Base-by-base conservation (phyloP, 1,284 basidiomycete genomes). In the Puccinia polysora region DNA sequence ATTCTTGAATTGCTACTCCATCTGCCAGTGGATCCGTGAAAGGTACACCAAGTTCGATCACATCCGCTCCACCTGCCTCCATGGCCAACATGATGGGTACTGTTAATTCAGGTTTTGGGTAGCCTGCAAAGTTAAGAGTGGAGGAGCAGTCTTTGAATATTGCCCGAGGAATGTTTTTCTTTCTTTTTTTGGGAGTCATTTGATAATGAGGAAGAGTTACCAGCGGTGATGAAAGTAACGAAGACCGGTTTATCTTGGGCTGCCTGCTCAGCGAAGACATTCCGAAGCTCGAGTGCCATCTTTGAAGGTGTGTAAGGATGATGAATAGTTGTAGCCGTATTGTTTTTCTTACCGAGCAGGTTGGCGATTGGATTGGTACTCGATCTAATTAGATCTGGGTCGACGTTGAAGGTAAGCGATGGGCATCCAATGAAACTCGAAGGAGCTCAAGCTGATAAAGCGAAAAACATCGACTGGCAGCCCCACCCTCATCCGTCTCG, bases 21-120 rank as follows among this genome's bases (percentile, higher is more conserved):
- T 98, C 95, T 0, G 92, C 95, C 76, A 93, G 90, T 8, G 95
- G 95, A 82, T 98, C 95, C 72, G 90, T 93, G 83, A 97, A 97
- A 0, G 93, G 95, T 43, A 97, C 85, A 30, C 96, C 96, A 38
- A 98, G 85, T 81, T 98, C 95, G 75, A 98, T 95, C 75, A 97
- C 86, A 80, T 97, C 93, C 56, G 91, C 87, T 25, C 95, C 96
- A 59, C 94, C 95, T 55, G 85, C 85, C 81, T 97, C 88, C 85
- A 98, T 89, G 23, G 89, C 89, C 45, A 97, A 86, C 83, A 97
- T 81, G 70, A 95, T 84, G 2, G 90, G 87, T 15, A 96, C 90
- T 0, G 95, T 97, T 74, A 89, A 87, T 4, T 76, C 58, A 58
- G 77, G 77, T 52, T 75, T 67, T 12, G 79, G 79, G 73, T 75